Percentiles rank a stretch among this genome's conserved stretches.
Conservation (phyloP, 179 eudicot species). For the Actinidia polygama region DNA sequence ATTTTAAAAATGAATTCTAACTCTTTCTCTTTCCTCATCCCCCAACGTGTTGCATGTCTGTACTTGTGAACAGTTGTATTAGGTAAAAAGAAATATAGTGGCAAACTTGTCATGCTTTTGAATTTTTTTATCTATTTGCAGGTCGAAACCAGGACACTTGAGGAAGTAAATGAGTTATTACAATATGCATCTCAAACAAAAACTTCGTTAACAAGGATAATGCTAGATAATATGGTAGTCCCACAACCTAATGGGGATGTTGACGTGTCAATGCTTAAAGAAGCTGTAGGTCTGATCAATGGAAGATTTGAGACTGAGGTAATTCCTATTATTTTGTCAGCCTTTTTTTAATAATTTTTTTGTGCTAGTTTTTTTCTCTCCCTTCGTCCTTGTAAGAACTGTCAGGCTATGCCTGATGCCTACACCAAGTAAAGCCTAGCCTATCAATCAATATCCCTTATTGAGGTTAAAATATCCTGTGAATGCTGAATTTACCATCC, state of each 20-base stretch:
- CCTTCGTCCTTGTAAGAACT: background rate
- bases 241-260: constrained; percentile 72
- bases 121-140: constrained; percentile 30
- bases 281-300: constrained; percentile 72
- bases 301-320: constrained; percentile 95
- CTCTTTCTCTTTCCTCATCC: background rate
- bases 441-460: background rate
- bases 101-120: background rate
- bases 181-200: constrained; percentile 70
- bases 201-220: constrained; percentile 78
- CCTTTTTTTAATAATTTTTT: background rate
- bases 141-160: constrained; percentile 91
- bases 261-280: constrained; percentile 90
- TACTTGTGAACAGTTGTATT: background rate
- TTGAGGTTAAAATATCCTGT: background rate
- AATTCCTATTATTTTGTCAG: constrained; percentile 15
- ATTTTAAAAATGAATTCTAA: background rate
- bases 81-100: background rate
- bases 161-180: constrained; percentile 82
- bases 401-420: background rate
- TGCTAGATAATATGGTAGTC: constrained; percentile 97
- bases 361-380: background rate
- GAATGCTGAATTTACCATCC: background rate
- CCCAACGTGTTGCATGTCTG: background rate
- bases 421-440: background rate